phyloP scores from a whole-genome alignment of 2,329 filamentous ascomycete species.

The Fusarium transvaalense region DNA sequence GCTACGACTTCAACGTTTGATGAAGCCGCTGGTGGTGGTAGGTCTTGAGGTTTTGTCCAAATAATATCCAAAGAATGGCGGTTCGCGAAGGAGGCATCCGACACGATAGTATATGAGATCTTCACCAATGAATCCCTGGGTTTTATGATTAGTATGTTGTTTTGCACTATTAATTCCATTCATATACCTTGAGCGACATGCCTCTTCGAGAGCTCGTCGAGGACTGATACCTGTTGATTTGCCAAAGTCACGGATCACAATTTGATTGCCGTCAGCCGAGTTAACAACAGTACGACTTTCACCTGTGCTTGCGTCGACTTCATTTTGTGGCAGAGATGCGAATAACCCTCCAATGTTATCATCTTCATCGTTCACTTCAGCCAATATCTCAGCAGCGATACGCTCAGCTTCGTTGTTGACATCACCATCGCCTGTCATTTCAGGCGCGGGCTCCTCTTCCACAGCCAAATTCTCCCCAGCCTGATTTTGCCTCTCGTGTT shows the following conservation, averaged over 20 bases:
- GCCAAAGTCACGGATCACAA: slow-evolving; percentile 84
- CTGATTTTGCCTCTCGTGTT: slow-evolving; percentile 52
- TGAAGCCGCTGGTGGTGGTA: slow-evolving; percentile 52
- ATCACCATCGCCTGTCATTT: slow-evolving; percentile 57
- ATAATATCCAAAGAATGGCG: slow-evolving; percentile 79
- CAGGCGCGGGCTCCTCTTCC: slow-evolving; percentile 43
- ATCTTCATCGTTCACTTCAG: slow-evolving; percentile 61
- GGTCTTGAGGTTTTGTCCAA: slow-evolving; percentile 82
- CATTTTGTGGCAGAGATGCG: slow-evolving; percentile 69
- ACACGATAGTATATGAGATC: slow-evolving; percentile 76
- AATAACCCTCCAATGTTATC: slow-evolving; percentile 67
- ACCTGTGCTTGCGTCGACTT: slow-evolving; percentile 70
- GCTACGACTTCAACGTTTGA: slow-evolving; percentile 60
- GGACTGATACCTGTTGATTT: slow-evolving; percentile 83
- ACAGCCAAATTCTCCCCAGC: slow-evolving; percentile 32
- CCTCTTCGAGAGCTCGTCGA: slow-evolving; percentile 82
- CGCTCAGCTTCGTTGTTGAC: slow-evolving; percentile 68
- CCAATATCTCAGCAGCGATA: slow-evolving; percentile 70
- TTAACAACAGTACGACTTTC: slow-evolving; percentile 69
- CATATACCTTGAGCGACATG: slow-evolving; percentile 80
- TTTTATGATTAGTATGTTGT: slow-evolving; percentile 12
- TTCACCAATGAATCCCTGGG: slow-evolving; percentile 76
- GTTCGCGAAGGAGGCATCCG: slow-evolving; percentile 79
- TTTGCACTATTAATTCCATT: background rate
- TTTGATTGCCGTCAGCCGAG: slow-evolving; percentile 63